Evolutionary conservation across 805 yeast species (phyloP).

Genomic region (Teunomyces gatunensis): DNA sequence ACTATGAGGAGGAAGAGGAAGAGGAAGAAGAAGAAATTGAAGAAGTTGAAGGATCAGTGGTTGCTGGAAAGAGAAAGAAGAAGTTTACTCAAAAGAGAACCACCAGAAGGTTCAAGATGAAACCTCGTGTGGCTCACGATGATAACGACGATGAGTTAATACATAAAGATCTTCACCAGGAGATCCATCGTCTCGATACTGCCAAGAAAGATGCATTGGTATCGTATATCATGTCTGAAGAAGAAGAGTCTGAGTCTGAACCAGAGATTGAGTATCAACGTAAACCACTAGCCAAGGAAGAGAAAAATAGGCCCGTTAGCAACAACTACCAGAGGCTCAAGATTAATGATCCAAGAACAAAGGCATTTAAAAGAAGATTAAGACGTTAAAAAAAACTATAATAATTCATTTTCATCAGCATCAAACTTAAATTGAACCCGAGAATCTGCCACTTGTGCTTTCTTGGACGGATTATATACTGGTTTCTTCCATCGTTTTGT

Average conservation of each 20-base stretch:
- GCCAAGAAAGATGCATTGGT: slow-evolving; percentile 20
- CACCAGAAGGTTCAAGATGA: slow-evolving; percentile 50
- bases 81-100: slow-evolving; percentile 50
- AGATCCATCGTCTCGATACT: slow-evolving; percentile 34
- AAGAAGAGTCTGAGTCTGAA: slow-evolving; percentile 14
- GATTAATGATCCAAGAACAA: slow-evolving; percentile 46
- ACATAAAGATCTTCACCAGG: slow-evolving; percentile 42
- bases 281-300: slow-evolving; percentile 7
- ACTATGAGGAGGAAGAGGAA: slow-evolving; percentile 11
- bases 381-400: slow-evolving; percentile 7
- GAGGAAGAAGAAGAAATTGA: slow-evolving; percentile 8
- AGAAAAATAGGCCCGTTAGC: slow-evolving; percentile 33
- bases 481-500: too few relatives aligned
- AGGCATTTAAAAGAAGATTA: slow-evolving; percentile 39
- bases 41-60: slow-evolving; percentile 2
- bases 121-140: slow-evolving; percentile 29
- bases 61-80: slow-evolving; percentile 17
- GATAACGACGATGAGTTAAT: slow-evolving; percentile 28
- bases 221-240: slow-evolving; percentile 19
- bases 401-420: slow-evolving; percentile 23
- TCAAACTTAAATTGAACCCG: slow-evolving; percentile 27
- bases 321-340: slow-evolving; percentile 53
- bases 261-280: not conserved
- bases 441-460: slow-evolving; percentile 6
- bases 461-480: not conserved